A percentile compares a stretch with the other conserved stretches of the same genome.
These are phyloP conservation scores for Ogataea hybrid DNA, from an alignment of 1,139 yeast species.

Conservation along the genomic window DNA sequence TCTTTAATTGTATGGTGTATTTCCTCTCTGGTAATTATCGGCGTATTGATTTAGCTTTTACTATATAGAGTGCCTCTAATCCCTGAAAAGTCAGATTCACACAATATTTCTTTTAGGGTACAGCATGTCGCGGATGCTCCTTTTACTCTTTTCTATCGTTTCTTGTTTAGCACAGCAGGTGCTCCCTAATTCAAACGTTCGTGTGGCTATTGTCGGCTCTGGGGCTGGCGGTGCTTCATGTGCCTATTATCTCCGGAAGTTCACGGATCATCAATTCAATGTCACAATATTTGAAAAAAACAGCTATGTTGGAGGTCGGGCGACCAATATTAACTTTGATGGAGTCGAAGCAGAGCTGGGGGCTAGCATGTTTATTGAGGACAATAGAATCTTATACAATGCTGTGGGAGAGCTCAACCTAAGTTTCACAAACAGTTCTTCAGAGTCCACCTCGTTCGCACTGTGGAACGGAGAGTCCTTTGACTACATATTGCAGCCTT, in stretches of 20 bases:
- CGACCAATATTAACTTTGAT: constrained; percentile 61
- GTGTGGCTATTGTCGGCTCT: constrained; percentile 43
- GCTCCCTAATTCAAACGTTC: neutral
- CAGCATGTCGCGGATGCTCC: neutral
- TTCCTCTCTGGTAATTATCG: too few species aligned
- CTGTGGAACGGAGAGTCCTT: constrained; percentile 40
- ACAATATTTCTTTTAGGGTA: neutral
- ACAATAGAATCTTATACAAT: constrained; percentile 35
- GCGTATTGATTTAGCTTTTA: too few species aligned
- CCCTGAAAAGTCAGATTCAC: neutral
- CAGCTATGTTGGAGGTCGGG: constrained; percentile 67
- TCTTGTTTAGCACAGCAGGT: constrained; percentile 4
- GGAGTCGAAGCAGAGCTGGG: constrained; percentile 40
- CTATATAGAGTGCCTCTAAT: neutral
- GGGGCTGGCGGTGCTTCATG: constrained; percentile 47
- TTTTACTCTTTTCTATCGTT: neutral
- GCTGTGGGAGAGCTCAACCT: constrained; percentile 38
- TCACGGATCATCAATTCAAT: constrained; percentile 22
- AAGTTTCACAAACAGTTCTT: constrained; percentile 18
- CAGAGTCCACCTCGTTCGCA: constrained; percentile 24
- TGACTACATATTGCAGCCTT: constrained; percentile 13
- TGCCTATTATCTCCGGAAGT: constrained; percentile 40
- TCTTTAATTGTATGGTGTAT: neutral
- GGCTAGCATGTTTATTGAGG: constrained; percentile 41
- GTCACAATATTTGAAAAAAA: constrained; percentile 26